Base-by-base conservation (phyloP, 768 basidiomycete species). In the Tulasnella sp. region DNA sequence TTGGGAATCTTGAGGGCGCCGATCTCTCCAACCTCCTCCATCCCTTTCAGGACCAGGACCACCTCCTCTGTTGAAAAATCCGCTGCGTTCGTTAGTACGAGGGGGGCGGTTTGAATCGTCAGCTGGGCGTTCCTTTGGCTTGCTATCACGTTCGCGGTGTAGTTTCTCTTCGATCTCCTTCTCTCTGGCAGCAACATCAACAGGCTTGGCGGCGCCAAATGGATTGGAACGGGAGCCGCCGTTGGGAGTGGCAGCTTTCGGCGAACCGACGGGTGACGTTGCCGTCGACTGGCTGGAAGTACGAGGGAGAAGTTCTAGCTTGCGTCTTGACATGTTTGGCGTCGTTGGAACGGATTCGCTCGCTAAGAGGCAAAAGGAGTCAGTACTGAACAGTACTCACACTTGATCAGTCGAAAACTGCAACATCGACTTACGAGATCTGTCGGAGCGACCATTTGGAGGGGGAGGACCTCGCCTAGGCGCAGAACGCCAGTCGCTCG, bases 121-220 rank as follows among this genome's bases (percentile, higher is more conserved):
- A 12, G 34, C 39, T 9, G n/a, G 22, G 34, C 40, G 39, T 31
- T 72, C 71, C 17, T 42, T 72, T 15, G 45, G 40, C 34, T 42
- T 72, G 34, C 19, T 34, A 19, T 36, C 86, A 38, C 89, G 87
- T 36, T 92, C 91, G 78, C 88, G 88, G 79, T 91, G 90, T 49
- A 94, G 82, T 38, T 90, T 89, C 67, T 92, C 89, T 38, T 88
- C 83, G 11, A 94, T 89, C 81, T 89, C 91, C 75, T 89, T 90
- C 80, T 98, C 96, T 73, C 89, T 88, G 0, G 87, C 85, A 40
- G 91, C 85, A 22, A 91, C 90, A 82, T 99, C 96, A 29, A 98
- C 92, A 15, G 97, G 95, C 80, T 85, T 91, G 42, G 97, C 97
- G 74, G 87, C 86, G 70, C 97, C 97, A 81, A 99, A 99, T 7